phyloP scores from a whole-genome alignment of 495 filamentous ascomycete genomes.

The Immersiella caudata region DNA sequence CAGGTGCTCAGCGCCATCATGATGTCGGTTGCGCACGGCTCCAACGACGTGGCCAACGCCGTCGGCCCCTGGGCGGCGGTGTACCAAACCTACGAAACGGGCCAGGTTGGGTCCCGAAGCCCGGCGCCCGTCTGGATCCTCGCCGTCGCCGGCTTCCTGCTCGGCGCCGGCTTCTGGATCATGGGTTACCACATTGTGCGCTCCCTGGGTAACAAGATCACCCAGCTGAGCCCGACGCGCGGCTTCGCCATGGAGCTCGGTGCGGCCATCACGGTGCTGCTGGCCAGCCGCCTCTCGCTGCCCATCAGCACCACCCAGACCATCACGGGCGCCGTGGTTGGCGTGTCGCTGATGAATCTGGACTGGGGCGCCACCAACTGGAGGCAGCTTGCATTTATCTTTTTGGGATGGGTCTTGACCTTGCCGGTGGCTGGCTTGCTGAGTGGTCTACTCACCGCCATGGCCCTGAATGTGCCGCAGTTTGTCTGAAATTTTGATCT shows the following conservation, averaged over 20 bases:
- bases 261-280: conserved; percentile 5
- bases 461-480: conserved; percentile 4
- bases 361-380: conserved; percentile 1
- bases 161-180: neutral
- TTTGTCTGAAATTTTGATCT: neutral
- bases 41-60: conserved; percentile 19
- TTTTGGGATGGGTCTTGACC: conserved; percentile 8
- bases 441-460: neutral
- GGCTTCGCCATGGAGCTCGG: conserved; percentile 13
- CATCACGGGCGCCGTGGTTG: conserved; percentile 13
- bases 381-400: conserved; percentile 1
- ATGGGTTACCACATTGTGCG: conserved; percentile 11
- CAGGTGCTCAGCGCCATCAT: conserved; percentile 6
- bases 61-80: conserved; percentile 4
- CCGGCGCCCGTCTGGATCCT: conserved; percentile 8
- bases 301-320: conserved; percentile 9
- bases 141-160: neutral
- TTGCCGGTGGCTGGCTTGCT: conserved; percentile 6
- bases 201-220: conserved; percentile 4
- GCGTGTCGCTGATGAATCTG: neutral
- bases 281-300: neutral
- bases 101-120: neutral
- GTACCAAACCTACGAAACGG: neutral
- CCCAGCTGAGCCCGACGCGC: neutral
- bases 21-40: conserved; percentile 1